A percentile compares a stretch with the other conserved stretches of the same genome.
Evolutionary conservation across 768 basidiomycete genomes (phyloP).

Genomic region (Tephrocybe sp.): DNA sequence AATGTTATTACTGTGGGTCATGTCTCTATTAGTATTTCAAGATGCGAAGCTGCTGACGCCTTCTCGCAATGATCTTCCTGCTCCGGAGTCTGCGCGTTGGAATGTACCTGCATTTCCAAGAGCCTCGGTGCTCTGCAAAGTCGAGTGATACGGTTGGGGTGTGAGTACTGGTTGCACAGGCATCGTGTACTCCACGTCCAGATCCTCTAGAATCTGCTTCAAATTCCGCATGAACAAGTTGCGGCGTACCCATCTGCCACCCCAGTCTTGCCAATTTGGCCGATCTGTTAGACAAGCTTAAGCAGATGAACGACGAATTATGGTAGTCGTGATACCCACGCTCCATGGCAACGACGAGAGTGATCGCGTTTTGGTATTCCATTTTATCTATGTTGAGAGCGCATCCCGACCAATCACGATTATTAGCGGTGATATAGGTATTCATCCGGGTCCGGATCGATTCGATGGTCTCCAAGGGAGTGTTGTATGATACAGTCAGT

Average conservation of each 20-base stretch:
- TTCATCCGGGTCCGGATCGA: constrained; percentile 59
- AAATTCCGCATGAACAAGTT: constrained; percentile 76
- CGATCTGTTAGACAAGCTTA: constrained; percentile 45
- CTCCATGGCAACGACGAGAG: constrained; percentile 68
- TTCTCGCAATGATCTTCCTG: constrained; percentile 9
- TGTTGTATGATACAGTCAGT: constrained; percentile 65
- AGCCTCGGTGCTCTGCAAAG: constrained; percentile 5
- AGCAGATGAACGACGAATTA: background rate
- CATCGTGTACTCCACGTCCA: constrained; percentile 68
- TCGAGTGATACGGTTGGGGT: constrained; percentile 25
- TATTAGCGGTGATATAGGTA: constrained; percentile 61
- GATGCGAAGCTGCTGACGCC: constrained; percentile 11
- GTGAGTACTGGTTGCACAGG: constrained; percentile 73
- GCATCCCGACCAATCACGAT: constrained; percentile 70
- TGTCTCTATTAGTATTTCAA: too few relatives aligned
- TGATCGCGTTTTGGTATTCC: constrained; percentile 74
- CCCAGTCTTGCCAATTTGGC: constrained; percentile 88
- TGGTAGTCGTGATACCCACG: constrained; percentile 42
- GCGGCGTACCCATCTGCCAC: constrained; percentile 73
- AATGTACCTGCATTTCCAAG: constrained; percentile 31
- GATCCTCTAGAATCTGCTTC: constrained; percentile 69
- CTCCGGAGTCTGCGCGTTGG: constrained; percentile 10
- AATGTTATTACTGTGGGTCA: too few relatives aligned
- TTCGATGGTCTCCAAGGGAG: constrained; percentile 70
- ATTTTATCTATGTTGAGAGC: constrained; percentile 75